A percentile compares a stretch with the other conserved stretches of the same genome.
phyloP scores from a whole-genome alignment of 208 protist genomes.

The Polymyxa betae region DNA sequence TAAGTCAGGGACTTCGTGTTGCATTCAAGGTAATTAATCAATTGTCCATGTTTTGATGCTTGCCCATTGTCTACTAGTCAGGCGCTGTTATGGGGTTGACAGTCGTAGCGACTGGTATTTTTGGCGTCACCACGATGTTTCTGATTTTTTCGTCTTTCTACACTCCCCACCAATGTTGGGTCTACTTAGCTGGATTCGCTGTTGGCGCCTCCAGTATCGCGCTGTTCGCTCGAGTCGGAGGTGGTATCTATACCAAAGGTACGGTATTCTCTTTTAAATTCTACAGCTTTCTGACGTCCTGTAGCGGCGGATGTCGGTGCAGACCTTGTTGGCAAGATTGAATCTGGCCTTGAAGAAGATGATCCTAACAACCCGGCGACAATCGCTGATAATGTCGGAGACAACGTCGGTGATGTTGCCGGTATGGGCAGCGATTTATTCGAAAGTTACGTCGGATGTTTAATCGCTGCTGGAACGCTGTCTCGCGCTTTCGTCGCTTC shows the following conservation, averaged over 20 bases:
- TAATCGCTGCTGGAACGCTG: slow-evolving; percentile 62
- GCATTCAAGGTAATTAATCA: slow-evolving; percentile 71
- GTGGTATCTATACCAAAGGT: slow-evolving; percentile 90
- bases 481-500: background rate
- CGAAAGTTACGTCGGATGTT: slow-evolving; percentile 85
- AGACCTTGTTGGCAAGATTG: slow-evolving; percentile 91
- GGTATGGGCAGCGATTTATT: slow-evolving; percentile 89
- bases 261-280: background rate
- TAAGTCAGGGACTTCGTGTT: slow-evolving; percentile 68
- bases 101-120: slow-evolving; percentile 69
- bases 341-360: slow-evolving; percentile 91
- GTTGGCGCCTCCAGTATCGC: slow-evolving; percentile 88
- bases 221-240: slow-evolving; percentile 86
- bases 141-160: slow-evolving; percentile 51
- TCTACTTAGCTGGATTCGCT: slow-evolving; percentile 80
- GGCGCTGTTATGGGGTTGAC: slow-evolving; percentile 64
- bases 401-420: slow-evolving; percentile 91
- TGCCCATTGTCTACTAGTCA: slow-evolving; percentile 22
- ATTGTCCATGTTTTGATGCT: slow-evolving; percentile 28
- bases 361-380: slow-evolving; percentile 90
- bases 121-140: slow-evolving; percentile 72
- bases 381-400: slow-evolving; percentile 91
- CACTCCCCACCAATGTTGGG: slow-evolving; percentile 52
- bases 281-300: background rate
- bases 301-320: slow-evolving; percentile 87